phyloP scores from a whole-genome alignment of 176 grass and related monocot species.

The Phragmites australis region DNA sequence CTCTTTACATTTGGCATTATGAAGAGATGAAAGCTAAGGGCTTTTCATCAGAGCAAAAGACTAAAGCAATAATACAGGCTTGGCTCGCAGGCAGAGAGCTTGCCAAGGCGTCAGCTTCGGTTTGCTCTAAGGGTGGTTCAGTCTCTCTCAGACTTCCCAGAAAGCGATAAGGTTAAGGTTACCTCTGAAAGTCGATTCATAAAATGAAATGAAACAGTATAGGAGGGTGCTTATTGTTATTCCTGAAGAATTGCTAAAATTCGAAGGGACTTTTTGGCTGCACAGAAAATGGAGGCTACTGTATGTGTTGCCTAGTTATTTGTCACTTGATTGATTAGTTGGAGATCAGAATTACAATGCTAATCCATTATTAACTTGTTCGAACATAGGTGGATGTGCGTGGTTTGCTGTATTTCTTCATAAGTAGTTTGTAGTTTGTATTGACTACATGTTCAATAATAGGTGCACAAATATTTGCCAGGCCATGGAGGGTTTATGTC shows the following conservation, averaged over 20 bases:
- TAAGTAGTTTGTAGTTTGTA: slow-evolving; percentile 1
- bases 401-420: neutral
- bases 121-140: slow-evolving; percentile 1
- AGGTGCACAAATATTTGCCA: neutral
- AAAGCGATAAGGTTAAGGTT: slow-evolving; percentile 25
- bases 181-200: neutral
- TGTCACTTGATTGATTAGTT: neutral
- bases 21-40: slow-evolving; percentile 81
- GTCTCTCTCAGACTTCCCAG: slow-evolving; percentile 39
- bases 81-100: slow-evolving; percentile 62
- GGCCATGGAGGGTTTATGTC: neutral
- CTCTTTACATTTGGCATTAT: too few relatives aligned
- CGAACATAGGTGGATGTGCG: neutral
- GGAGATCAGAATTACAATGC: neutral
- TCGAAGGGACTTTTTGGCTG: neutral
- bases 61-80: slow-evolving; percentile 70
- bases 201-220: neutral
- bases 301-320: neutral
- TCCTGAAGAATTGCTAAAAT: slow-evolving; percentile 13
- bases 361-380: slow-evolving; percentile 1
- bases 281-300: neutral
- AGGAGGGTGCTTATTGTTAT: neutral
- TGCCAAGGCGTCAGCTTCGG: slow-evolving; percentile 24
- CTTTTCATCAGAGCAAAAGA: slow-evolving; percentile 67
- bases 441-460: neutral